Percentiles rank a stretch among this genome's conserved stretches.
Evolutionary conservation across 2,329 filamentous ascomycete genomes (phyloP).

Genomic region (Neofusicoccum ribis): DNA sequence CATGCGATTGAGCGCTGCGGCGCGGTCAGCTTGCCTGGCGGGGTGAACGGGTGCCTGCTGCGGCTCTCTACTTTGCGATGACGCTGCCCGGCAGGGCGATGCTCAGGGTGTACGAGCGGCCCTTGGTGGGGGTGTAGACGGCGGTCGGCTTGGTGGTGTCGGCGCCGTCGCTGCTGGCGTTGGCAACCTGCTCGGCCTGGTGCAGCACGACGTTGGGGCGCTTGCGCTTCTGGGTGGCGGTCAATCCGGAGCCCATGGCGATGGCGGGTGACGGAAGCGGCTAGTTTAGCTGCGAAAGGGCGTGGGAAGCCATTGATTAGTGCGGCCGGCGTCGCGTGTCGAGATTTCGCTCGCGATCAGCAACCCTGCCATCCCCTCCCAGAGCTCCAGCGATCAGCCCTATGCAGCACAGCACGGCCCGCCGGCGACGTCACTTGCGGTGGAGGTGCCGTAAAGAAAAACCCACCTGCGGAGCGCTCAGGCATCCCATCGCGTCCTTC

Average conservation of each 20-base stretch:
- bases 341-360: constrained; percentile 4
- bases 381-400: not conserved
- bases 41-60: not conserved
- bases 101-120: constrained; percentile 72
- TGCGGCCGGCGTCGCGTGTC: not conserved
- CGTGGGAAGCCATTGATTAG: constrained; percentile 10
- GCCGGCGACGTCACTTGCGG: not conserved
- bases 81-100: constrained; percentile 78
- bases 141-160: constrained; percentile 69
- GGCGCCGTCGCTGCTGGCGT: constrained; percentile 22
- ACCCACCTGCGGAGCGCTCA: not conserved
- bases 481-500: not conserved
- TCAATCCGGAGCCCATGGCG: not conserved
- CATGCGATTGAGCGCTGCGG: constrained; percentile 63
- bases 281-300: constrained; percentile 1
- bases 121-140: constrained; percentile 64
- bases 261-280: not conserved
- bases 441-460: not conserved
- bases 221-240: constrained; percentile 28
- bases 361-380: not conserved
- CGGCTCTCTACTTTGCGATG: constrained; percentile 63
- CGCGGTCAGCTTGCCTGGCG: constrained; percentile 45
- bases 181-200: constrained; percentile 15
- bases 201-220: constrained; percentile 24
- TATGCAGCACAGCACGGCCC: not conserved